Evolutionary conservation across 1,284 basidiomycete genomes (phyloP).

Genomic region (Leccinum angustisporum): DNA sequence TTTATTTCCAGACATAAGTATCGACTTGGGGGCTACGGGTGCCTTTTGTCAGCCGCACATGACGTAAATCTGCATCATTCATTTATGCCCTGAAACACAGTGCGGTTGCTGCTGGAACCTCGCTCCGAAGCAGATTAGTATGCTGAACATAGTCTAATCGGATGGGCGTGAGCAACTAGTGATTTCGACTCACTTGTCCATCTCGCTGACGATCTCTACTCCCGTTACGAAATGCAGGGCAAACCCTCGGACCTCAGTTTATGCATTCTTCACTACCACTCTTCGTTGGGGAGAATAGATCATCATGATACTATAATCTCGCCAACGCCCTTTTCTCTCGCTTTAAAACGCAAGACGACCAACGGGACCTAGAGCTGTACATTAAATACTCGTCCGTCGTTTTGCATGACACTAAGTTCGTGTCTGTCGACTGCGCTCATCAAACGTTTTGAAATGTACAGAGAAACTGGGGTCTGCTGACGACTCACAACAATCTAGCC

Average conservation of each 20-base stretch:
- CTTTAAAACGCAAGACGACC: too few relatives aligned
- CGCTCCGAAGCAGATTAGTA: not conserved
- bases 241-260: conserved; percentile 22
- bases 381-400: too few relatives aligned
- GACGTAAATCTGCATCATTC: conserved; percentile 15
- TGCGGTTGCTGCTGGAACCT: not conserved
- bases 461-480: too few relatives aligned
- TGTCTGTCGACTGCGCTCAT: too few relatives aligned
- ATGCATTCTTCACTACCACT: conserved; percentile 29
- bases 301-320: conserved; percentile 5
- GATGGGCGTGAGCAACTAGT: conserved; percentile 22
- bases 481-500: too few relatives aligned
- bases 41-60: conserved; percentile 5
- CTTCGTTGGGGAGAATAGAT: conserved; percentile 26
- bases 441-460: too few relatives aligned
- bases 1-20: conserved; percentile 1
- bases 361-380: too few relatives aligned
- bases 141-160: not conserved
- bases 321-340: too few relatives aligned
- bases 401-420: too few relatives aligned
- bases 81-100: conserved; percentile 11
- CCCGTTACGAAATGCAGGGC: conserved; percentile 22
- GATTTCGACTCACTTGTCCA: conserved; percentile 27
- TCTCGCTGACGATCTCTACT: conserved; percentile 29
- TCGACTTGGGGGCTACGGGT: not conserved